Conservation (phyloP, 2,329 filamentous ascomycete species). For the Aspergillus glaucus region DNA sequence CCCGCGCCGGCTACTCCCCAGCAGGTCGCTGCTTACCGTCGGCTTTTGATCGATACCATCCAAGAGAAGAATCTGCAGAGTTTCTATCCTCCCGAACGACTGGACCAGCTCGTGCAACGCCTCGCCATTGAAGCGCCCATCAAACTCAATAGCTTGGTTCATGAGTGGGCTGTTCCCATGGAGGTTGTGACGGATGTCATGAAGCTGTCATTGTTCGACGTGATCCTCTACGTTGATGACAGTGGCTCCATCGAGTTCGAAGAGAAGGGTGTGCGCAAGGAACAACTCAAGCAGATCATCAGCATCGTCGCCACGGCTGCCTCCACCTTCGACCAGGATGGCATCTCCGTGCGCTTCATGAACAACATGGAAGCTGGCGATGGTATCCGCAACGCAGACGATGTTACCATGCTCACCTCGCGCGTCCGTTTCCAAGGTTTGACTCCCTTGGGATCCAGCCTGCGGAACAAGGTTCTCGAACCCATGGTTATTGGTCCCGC, state of each 20-base stretch:
- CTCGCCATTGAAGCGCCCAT: slow-evolving; percentile 27
- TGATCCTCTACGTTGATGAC: slow-evolving; percentile 61
- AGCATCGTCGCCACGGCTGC: slow-evolving; percentile 58
- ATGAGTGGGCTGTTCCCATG: slow-evolving; percentile 51
- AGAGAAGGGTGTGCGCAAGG: slow-evolving; percentile 60
- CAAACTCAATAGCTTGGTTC: slow-evolving; percentile 51
- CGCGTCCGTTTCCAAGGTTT: slow-evolving; percentile 59
- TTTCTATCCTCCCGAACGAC: slow-evolving; percentile 53
- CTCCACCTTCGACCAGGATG: slow-evolving; percentile 63
- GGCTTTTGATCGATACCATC: slow-evolving; percentile 50
- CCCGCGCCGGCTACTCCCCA: slow-evolving; percentile 41
- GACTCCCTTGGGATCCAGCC: slow-evolving; percentile 59
- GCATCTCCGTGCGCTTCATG: slow-evolving; percentile 64
- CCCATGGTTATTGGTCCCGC: slow-evolving; percentile 52
- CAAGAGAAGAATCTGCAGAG: slow-evolving; percentile 55
- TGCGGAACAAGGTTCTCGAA: slow-evolving; percentile 59
- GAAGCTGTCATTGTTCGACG: slow-evolving; percentile 57
- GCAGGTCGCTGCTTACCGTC: slow-evolving; percentile 51
- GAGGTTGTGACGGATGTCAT: slow-evolving; percentile 60
- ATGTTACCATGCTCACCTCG: slow-evolving; percentile 53
- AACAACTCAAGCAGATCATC: slow-evolving; percentile 60
- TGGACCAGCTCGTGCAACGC: slow-evolving; percentile 26
- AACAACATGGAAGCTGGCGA: slow-evolving; percentile 52
- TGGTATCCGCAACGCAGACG: slow-evolving; percentile 50
- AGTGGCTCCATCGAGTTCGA: slow-evolving; percentile 65